Conservation (phyloP, 2,329 filamentous ascomycete species). For the Waltergamsia citrina region DNA sequence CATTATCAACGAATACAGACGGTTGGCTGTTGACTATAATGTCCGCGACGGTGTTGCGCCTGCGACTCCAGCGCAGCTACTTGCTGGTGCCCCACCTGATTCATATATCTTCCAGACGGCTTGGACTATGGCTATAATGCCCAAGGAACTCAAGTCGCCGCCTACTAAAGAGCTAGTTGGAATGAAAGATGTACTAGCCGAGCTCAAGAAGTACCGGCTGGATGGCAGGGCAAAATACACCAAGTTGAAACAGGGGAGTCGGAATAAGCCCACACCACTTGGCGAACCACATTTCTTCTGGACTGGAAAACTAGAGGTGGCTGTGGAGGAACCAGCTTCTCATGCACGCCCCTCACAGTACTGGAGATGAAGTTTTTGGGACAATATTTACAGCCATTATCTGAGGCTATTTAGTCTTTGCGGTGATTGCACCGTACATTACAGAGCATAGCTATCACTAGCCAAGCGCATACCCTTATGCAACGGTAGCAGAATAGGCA, state of each 20-base stretch:
- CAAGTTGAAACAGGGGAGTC: conserved; percentile 8
- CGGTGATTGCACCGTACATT: too few relatives aligned
- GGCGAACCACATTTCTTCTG: conserved; percentile 25
- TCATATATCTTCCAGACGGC: conserved; percentile 39
- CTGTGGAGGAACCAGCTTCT: conserved; percentile 4
- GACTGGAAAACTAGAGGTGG: conserved; percentile 27
- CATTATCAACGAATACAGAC: conserved; percentile 38
- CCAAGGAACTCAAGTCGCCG: conserved; percentile 17
- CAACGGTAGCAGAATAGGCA: conserved; percentile 3
- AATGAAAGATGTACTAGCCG: conserved; percentile 34
- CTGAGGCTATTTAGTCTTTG: too few relatives aligned
- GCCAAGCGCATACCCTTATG: not conserved
- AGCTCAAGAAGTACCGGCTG: conserved; percentile 28
- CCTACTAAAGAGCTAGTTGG: conserved; percentile 15
- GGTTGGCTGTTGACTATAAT: conserved; percentile 24
- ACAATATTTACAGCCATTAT: not conserved
- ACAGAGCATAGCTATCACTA: not conserved
- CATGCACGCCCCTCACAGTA: conserved; percentile 2
- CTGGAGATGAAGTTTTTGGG: too few relatives aligned
- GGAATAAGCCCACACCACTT: conserved; percentile 4
- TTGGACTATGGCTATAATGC: conserved; percentile 40
- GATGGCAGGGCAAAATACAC: conserved; percentile 18
- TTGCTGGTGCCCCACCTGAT: conserved; percentile 35
- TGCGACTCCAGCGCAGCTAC: conserved; percentile 37
- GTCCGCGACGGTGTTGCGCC: conserved; percentile 31